Base-by-base conservation (phyloP, 768 basidiomycete genomes). In the Tulasnella sp. region DNA sequence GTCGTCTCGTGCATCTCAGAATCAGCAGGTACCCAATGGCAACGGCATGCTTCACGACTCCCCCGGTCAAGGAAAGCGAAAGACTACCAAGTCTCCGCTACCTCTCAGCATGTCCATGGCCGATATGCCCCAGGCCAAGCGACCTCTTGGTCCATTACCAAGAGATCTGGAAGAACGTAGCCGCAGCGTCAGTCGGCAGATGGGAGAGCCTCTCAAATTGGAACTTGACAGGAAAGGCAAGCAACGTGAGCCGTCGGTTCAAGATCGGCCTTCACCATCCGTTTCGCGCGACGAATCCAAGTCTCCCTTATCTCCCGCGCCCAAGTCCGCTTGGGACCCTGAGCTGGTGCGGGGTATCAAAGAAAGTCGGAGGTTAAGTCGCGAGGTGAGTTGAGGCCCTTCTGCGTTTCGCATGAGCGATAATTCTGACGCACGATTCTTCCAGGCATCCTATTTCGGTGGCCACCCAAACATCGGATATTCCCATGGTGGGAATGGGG, bases 321-420 rank as follows among this genome's bases (percentile, higher is more conserved):
- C 35, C 7, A 55, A 25, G 40, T 42, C 39, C 21, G 53, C 53
- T 43, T 55, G 53, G 53, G 53, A 55, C 43, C 53, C 53, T 14
- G 53, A 55, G 15, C 39, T 48, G 36, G 53, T 55, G 37, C 29
- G 42, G 40, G 53, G 35, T 12, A 17, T 55, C 7, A 55, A 55
- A 35, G 53, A 41, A 29, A 55, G 53, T 23, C 40, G 53, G 34
- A 51, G 35, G 32, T 36, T 51, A 21, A 51, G 49, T 35, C 49
- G 35, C 35, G 49, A 51, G 49, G 49, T 51, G n/a, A 35, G 49
- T 51, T 34, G 15, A 17, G 27, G 17, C 17, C 6, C n/a, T n/a
- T 17, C 6, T 43, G 6, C 27, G 6, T 25, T 25, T 6, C 41
- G 41, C 6, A 6, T 6, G 17, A 9, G 41, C 17, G 7, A 6